phyloP scores from a whole-genome alignment of 208 protist genomes.

The Porcisia deanei region DNA sequence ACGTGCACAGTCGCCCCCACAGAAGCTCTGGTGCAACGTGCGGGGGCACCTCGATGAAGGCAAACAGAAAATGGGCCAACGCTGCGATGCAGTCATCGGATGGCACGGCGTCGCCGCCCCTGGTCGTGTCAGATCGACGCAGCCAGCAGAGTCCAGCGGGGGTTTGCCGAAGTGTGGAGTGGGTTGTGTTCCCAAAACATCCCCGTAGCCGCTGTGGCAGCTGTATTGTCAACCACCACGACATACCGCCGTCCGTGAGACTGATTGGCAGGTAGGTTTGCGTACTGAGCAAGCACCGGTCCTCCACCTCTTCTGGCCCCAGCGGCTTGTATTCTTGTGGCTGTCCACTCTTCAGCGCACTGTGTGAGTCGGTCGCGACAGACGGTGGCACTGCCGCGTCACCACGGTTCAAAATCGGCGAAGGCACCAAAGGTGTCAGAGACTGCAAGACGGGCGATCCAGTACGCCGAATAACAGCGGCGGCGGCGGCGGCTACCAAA shows the following conservation, averaged over 20 bases:
- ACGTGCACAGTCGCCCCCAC: conserved; percentile 28
- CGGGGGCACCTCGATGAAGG: conserved; percentile 22
- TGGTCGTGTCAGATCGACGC: conserved; percentile 3
- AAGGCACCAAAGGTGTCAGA: neutral
- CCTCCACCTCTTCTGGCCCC: neutral
- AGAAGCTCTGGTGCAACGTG: conserved; percentile 31
- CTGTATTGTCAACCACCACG: conserved; percentile 34
- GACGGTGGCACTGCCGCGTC: neutral
- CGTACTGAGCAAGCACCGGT: neutral
- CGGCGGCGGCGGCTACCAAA: neutral
- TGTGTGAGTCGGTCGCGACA: neutral
- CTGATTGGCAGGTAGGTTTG: conserved; percentile 29
- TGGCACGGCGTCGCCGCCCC: neutral
- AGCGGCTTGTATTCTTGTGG: neutral
- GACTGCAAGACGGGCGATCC: neutral
- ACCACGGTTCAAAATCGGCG: too few relatives aligned
- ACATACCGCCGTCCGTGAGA: conserved; percentile 37
- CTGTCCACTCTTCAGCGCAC: neutral
- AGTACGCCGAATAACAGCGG: neutral
- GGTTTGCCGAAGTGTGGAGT: conserved; percentile 22
- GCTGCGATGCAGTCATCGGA: neutral
- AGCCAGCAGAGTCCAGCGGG: conserved; percentile 26
- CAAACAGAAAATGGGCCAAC: conserved; percentile 23
- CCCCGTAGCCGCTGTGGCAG: conserved; percentile 35
- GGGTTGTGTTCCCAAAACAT: conserved; percentile 30